Percentiles rank a stretch among this genome's conserved stretches.
Evolutionary conservation across 257 asterid species (phyloP).

Genomic region (Nicotiana noctiflora): DNA sequence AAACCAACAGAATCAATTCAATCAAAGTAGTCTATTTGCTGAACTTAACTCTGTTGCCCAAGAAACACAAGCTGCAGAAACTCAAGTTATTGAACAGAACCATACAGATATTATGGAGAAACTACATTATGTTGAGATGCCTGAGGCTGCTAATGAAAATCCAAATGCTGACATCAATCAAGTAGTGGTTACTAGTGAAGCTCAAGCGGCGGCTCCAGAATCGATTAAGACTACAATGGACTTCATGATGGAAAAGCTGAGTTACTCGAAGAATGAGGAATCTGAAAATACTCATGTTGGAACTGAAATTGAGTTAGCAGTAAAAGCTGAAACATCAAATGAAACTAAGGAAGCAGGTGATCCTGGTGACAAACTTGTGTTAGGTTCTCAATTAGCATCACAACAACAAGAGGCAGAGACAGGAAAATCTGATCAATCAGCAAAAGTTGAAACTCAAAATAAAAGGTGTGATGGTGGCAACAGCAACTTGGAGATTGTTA

Average conservation of each 20-base stretch:
- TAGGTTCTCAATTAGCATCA: conserved; percentile 16
- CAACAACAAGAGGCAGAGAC: conserved; percentile 11
- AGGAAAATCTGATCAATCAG: conserved; percentile 21
- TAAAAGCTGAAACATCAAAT: conserved; percentile 11
- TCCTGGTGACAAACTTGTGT: conserved; percentile 3
- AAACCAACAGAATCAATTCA: conserved; percentile 11
- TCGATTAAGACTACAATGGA: conserved; percentile 25
- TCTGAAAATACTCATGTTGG: conserved; percentile 14
- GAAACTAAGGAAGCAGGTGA: conserved; percentile 10
- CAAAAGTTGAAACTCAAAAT: conserved; percentile 13
- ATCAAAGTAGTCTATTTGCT: conserved; percentile 3
- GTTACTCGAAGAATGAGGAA: conserved; percentile 6
- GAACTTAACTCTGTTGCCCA: conserved; percentile 9
- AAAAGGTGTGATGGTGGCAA: conserved; percentile 18
- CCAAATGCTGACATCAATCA: conserved; percentile 27
- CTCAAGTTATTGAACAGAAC: not conserved
- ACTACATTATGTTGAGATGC: not conserved
- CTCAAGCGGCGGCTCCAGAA: conserved; percentile 33
- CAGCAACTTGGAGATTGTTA: not conserved
- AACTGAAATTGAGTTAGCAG: conserved; percentile 11
- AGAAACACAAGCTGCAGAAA: not conserved
- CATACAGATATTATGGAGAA: too few species aligned
- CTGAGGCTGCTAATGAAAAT: conserved; percentile 2
- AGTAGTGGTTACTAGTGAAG: conserved; percentile 30
- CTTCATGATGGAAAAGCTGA: conserved; percentile 25